Percentiles rank a stretch among this genome's conserved stretches.
phyloP scores from a whole-genome alignment of 2,329 filamentous ascomycete genomes.

The Aspergillus sp. region DNA sequence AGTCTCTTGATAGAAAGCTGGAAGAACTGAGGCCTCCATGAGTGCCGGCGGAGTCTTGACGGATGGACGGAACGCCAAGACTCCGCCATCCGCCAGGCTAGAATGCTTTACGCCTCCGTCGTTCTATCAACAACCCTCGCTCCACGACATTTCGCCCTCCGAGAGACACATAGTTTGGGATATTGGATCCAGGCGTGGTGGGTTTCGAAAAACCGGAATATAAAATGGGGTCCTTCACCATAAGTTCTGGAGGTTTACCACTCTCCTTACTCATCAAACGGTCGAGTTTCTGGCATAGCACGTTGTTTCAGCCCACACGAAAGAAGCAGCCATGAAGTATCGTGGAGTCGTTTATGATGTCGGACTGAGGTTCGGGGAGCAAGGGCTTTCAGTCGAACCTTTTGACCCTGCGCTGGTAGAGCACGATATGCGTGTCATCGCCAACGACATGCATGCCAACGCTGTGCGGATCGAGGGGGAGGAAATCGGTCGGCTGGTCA shows the following conservation, averaged over 20 bases:
- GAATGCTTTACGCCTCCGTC: neutral
- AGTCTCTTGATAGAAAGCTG: no score
- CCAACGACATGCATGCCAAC: conserved; percentile 10
- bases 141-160: no score
- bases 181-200: no score
- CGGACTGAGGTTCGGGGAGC: conserved; percentile 9
- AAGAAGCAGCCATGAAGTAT: conserved; percentile 11
- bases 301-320: neutral
- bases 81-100: neutral
- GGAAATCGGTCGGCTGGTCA: conserved; percentile 6
- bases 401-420: conserved; percentile 10
- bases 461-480: conserved; percentile 12
- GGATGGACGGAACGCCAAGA: conserved; percentile 10
- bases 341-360: conserved; percentile 14
- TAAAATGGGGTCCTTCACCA: no score
- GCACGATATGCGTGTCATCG: conserved; percentile 11
- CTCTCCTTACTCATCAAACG: neutral
- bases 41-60: neutral
- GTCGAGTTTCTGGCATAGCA: no score
- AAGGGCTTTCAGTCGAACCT: conserved; percentile 10
- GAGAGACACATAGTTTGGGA: no score
- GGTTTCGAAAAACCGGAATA: no score
- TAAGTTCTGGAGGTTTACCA: no score
- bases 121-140: no score
- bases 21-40: no score